A percentile compares a stretch with the other conserved stretches of the same genome.
phyloP scores from a whole-genome alignment of 2,329 filamentous ascomycete genomes.

The Thyridium curvatum region DNA sequence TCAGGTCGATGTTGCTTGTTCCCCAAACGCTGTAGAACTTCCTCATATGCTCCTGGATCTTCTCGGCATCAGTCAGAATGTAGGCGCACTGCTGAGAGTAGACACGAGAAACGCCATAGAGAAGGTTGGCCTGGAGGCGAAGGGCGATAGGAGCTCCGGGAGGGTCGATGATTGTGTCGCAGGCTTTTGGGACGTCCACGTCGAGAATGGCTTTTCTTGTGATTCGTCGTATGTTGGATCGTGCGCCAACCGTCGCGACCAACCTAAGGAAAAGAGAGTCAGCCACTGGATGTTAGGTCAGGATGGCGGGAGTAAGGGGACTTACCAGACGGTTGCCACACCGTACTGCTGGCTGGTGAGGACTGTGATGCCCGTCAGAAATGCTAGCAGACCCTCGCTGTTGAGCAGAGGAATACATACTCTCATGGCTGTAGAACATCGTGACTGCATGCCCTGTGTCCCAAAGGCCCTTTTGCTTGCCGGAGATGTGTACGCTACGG shows the following conservation, averaged over 20 bases:
- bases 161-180: constrained; percentile 75
- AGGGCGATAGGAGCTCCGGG: constrained; percentile 80
- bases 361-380: constrained; percentile 41
- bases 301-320: background rate
- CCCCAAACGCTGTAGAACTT: constrained; percentile 54
- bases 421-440: constrained; percentile 97
- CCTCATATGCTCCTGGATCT: constrained; percentile 67
- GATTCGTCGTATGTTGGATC: constrained; percentile 64
- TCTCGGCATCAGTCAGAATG: constrained; percentile 73
- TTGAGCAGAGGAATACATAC: constrained; percentile 42
- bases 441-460: constrained; percentile 3
- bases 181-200: constrained; percentile 82
- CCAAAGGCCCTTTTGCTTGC: too few relatives aligned
- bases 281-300: background rate
- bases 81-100: constrained; percentile 85
- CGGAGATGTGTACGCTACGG: too few relatives aligned
- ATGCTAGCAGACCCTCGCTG: background rate
- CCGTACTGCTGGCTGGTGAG: constrained; percentile 84
- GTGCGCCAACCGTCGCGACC: constrained; percentile 78
- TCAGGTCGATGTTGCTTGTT: constrained; percentile 58
- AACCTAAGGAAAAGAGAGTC: constrained; percentile 52
- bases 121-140: constrained; percentile 80
- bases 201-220: constrained; percentile 81
- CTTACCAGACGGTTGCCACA: constrained; percentile 89
- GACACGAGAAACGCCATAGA: constrained; percentile 80